Evolutionary conservation across 225 moss, liverwort and hornwort genomes (phyloP).

Genomic region (Bryum argenteum): DNA sequence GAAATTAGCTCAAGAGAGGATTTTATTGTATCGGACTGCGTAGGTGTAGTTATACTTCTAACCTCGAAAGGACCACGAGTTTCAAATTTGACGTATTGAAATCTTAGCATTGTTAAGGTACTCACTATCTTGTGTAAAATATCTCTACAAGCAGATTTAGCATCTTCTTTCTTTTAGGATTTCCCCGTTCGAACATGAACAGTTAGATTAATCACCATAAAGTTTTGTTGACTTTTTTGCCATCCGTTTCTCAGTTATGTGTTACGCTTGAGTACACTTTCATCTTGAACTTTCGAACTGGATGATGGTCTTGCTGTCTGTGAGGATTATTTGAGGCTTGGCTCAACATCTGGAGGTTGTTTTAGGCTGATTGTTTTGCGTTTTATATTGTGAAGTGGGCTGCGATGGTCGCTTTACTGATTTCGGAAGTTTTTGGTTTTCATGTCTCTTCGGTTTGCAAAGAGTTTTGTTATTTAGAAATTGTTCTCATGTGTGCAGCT

Average conservation of each 20-base stretch:
- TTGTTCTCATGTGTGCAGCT: conserved; percentile 53
- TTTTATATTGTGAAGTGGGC: neutral
- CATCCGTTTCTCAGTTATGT: neutral
- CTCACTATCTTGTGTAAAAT: neutral
- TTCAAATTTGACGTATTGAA: neutral
- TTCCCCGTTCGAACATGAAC: neutral
- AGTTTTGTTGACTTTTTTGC: neutral
- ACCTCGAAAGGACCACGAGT: neutral
- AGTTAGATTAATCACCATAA: neutral
- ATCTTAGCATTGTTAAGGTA: neutral
- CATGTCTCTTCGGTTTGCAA: neutral
- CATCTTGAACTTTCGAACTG: neutral
- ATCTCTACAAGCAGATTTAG: neutral
- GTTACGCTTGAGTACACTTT: neutral
- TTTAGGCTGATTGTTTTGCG: neutral
- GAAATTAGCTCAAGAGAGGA: neutral
- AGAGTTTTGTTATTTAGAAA: neutral
- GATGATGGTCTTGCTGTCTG: neutral
- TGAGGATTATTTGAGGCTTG: neutral
- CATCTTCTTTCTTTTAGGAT: neutral
- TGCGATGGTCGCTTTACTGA: neutral
- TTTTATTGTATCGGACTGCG: neutral
- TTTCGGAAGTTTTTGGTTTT: neutral
- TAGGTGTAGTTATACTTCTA: neutral
- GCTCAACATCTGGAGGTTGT: neutral